These are phyloP conservation scores for Scheffersomyces cryptocercus DNA, from an alignment of 1,139 yeast genomes.

Conservation along the genomic window DNA sequence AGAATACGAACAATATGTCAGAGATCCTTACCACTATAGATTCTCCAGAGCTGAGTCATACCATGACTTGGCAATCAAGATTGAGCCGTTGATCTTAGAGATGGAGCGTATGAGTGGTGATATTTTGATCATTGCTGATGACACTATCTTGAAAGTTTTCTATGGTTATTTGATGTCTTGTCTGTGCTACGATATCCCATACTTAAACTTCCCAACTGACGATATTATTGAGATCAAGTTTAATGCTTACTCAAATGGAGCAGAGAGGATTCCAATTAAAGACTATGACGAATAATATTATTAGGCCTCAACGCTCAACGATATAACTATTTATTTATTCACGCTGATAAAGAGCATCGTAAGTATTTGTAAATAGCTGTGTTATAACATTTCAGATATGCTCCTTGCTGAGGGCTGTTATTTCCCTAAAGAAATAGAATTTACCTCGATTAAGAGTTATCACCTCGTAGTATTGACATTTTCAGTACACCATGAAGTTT, in stretches of 20 bases:
- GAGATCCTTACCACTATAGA: conserved; percentile 91
- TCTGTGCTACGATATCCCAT: conserved; percentile 83
- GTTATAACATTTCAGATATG: too few species aligned
- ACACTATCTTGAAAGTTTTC: conserved; percentile 80
- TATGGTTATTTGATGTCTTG: conserved; percentile 96
- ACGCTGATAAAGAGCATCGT: conserved; percentile 1
- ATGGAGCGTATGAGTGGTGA: conserved; percentile 92
- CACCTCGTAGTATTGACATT: too few species aligned
- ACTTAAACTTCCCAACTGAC: conserved; percentile 70
- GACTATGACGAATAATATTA: conserved; percentile 10
- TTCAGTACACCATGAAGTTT: too few species aligned
- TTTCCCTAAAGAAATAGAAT: too few species aligned
- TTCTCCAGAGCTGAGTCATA: conserved; percentile 92
- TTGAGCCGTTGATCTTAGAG: conserved; percentile 90
- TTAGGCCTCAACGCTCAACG: too few species aligned
- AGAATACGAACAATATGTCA: conserved; percentile 63
- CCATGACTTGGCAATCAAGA: conserved; percentile 91
- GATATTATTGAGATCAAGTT: conserved; percentile 86
- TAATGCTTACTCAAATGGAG: conserved; percentile 81
- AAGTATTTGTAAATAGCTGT: too few species aligned
- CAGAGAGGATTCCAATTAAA: conserved; percentile 46
- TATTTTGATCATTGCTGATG: conserved; percentile 89
- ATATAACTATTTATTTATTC: background rate
- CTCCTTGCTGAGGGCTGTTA: conserved; percentile 3
- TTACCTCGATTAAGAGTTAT: too few species aligned